Percentiles rank a stretch among this genome's conserved stretches.
phyloP scores from a whole-genome alignment of 768 basidiomycete species.

The Russula virescens region DNA sequence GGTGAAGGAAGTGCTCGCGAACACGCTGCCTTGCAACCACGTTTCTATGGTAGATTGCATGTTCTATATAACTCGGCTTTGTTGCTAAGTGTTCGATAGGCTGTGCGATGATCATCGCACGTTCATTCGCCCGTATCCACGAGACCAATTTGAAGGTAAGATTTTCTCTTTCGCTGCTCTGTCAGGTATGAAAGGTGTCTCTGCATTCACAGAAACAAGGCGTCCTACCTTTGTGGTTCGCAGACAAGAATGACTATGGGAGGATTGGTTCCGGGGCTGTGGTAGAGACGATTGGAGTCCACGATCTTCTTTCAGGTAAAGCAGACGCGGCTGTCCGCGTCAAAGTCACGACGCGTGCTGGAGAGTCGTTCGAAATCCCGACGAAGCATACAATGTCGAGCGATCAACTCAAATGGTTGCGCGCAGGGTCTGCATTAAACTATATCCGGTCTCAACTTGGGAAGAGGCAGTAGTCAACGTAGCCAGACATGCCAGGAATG shows the following conservation, averaged over 20 bases:
- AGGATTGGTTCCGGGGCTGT: constrained; percentile 78
- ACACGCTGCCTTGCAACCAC: constrained; percentile 94
- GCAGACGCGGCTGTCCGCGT: constrained; percentile 43
- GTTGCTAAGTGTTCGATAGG: constrained; percentile 39
- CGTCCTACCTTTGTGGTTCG: constrained; percentile 92
- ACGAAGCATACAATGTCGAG: constrained; percentile 85
- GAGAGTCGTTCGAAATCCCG: constrained; percentile 57
- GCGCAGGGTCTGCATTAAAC: constrained; percentile 86
- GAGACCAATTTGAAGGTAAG: constrained; percentile 92
- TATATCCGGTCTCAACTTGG: constrained; percentile 50
- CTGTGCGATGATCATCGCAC: constrained; percentile 79
- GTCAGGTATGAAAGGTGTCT: not conserved
- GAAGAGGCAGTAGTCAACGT: not conserved
- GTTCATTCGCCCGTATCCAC: constrained; percentile 97
- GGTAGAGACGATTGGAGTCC: constrained; percentile 79
- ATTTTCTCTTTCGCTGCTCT: not conserved
- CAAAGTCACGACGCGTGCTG: constrained; percentile 60
- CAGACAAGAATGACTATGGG: constrained; percentile 76
- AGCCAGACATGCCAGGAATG: too few relatives aligned
- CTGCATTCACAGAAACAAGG: constrained; percentile 82
- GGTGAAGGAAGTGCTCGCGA: constrained; percentile 98
- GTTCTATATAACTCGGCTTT: not conserved
- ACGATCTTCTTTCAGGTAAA: constrained; percentile 48
- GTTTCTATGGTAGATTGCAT: constrained; percentile 67
- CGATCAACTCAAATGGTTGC: constrained; percentile 89